Evolutionary conservation across 2,329 filamentous ascomycete species (phyloP), one percentile per base, ranked within the genome.

Genomic region (Xylariaceae sp.): DNA sequence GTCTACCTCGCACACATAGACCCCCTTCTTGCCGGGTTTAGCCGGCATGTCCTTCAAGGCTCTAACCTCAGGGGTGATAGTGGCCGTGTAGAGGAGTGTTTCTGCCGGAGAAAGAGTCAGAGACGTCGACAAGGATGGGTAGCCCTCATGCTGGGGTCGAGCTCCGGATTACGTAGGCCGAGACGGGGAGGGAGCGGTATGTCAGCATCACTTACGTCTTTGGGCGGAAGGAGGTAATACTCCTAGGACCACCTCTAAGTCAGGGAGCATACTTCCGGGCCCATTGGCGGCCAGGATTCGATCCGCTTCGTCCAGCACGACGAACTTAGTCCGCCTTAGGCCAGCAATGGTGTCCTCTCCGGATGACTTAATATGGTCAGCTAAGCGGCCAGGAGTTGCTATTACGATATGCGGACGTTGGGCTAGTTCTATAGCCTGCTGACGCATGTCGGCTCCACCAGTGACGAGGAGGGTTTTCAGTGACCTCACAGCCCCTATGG

Each of bases 301-400:
- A 76, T 99, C 94, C 3, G 94, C 94, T 79, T 99, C 94, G 72
- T 99, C 94, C 48, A 99, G 87, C 6, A 99, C 92, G 2, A 97
- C 89, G 73, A 90, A 92, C 59, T 85, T 86, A 30, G 91, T 88
- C 54, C 92, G 84, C 15, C 86, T 82, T 51, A 99, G 78, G 0
- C 92, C 92, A 60, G 86, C 86, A 61, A 95, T 84, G 0, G 93
- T 97, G 71, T 99, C 94, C 69, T 92, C 86, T 49, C 94, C 94
- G 13, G 93, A 97, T 1, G 86, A 92, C 45, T 87, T 85, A 71
- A 99, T 92, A 73, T 99, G 94, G 72, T 99, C 93, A 15, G 94
- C 94, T 18, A 99, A 80, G 48, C 94, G 85, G 15, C 94, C 92
- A 2, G 94, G 94, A 0, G 94, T 99, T 23, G 94, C 92, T 71